Percentiles rank a stretch among this genome's conserved stretches.
phyloP scores from a whole-genome alignment of 495 filamentous ascomycete species.

The Tetracladium setigerum region DNA sequence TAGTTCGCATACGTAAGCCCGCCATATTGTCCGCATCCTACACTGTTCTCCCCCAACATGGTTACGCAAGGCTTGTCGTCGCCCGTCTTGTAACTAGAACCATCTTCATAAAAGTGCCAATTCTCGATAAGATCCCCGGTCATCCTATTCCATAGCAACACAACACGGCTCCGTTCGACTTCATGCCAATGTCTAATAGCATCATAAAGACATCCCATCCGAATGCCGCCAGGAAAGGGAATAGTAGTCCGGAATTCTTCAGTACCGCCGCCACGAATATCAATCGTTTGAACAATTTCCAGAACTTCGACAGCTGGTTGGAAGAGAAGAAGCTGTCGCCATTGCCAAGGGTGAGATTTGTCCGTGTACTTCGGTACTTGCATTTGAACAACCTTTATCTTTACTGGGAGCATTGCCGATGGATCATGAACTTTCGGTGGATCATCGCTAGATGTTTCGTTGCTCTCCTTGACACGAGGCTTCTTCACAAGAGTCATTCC shows the following conservation, averaged over 20 bases:
- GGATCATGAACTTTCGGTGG: too few relatives aligned
- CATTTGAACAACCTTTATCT: too few relatives aligned
- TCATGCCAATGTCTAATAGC: slow-evolving; percentile 1
- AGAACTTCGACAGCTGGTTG: slow-evolving; percentile 1
- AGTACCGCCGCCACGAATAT: background rate
- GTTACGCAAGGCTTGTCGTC: background rate
- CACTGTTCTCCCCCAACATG: background rate
- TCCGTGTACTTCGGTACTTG: too few relatives aligned
- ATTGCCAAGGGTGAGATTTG: background rate
- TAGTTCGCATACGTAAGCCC: slow-evolving; percentile 1
- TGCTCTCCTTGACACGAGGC: too few relatives aligned
- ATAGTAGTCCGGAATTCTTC: background rate
- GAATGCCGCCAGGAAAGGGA: background rate
- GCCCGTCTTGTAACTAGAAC: background rate
- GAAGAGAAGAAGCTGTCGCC: background rate
- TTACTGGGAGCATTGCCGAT: too few relatives aligned
- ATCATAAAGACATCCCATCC: slow-evolving; percentile 1
- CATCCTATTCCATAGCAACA: background rate
- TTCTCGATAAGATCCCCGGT: background rate
- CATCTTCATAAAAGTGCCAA: background rate
- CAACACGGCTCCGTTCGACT: background rate
- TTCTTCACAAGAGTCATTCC: too few relatives aligned
- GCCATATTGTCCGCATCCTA: background rate
- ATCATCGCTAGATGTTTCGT: too few relatives aligned
- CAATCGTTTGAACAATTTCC: background rate